These are phyloP conservation scores for Thelephora terrestris DNA, from an alignment of 1,284 basidiomycete genomes.

Conservation along the genomic window DNA sequence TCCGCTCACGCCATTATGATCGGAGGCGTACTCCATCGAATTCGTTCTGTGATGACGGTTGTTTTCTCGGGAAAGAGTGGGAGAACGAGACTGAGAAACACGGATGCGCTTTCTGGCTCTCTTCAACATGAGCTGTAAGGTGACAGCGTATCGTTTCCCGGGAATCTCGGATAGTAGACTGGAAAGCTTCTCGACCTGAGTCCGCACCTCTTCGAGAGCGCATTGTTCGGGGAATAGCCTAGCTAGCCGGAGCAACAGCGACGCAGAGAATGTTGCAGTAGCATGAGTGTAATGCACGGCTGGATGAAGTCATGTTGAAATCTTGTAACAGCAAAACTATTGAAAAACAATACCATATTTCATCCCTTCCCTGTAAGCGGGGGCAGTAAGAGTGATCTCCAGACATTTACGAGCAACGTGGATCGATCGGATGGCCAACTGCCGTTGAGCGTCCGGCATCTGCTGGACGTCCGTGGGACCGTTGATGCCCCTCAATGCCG, in stretches of 20 bases:
- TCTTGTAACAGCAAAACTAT: neutral
- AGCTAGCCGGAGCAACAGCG: slow-evolving; percentile 76
- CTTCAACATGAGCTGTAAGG: slow-evolving; percentile 80
- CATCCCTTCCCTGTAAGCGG: slow-evolving; percentile 80
- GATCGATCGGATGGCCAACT: slow-evolving; percentile 64
- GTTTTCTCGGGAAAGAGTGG: slow-evolving; percentile 39
- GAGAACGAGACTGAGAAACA: slow-evolving; percentile 47
- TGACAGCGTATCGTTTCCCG: slow-evolving; percentile 82
- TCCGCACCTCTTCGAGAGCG: slow-evolving; percentile 64
- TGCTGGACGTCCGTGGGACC: slow-evolving; percentile 68
- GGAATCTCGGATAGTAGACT: slow-evolving; percentile 73
- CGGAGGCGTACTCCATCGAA: slow-evolving; percentile 8
- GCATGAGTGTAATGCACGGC: slow-evolving; percentile 86
- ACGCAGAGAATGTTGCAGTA: slow-evolving; percentile 86
- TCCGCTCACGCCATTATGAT: slow-evolving; percentile 8
- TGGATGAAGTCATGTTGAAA: slow-evolving; percentile 25
- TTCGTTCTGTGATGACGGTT: slow-evolving; percentile 25
- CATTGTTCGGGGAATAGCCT: slow-evolving; percentile 84
- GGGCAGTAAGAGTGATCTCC: slow-evolving; percentile 67
- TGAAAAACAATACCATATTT: slow-evolving; percentile 57
- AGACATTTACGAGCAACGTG: slow-evolving; percentile 58
- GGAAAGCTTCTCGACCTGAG: slow-evolving; percentile 71
- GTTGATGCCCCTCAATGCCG: slow-evolving; percentile 65
- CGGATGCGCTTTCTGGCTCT: slow-evolving; percentile 61
- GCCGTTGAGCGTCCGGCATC: slow-evolving; percentile 60